Percentiles rank a stretch among this genome's conserved stretches.
Evolutionary conservation across 352 stramenopile species (phyloP).

Genomic region (Nothophytophthora sp.): DNA sequence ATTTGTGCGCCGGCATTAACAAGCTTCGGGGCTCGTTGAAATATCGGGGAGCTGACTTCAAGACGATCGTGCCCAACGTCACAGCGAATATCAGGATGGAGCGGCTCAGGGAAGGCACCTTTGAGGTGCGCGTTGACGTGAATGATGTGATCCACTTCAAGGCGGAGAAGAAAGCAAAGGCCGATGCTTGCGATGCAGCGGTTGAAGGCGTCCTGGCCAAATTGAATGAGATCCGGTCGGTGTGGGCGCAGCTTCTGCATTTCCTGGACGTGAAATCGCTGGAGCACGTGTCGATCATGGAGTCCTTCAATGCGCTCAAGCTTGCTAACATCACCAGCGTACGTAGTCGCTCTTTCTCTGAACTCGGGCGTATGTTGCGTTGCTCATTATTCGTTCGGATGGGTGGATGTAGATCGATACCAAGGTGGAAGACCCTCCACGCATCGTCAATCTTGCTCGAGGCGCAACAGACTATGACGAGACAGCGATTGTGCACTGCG

Average conservation of each 20-base stretch:
- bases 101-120: slow-evolving; percentile 51
- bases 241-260: slow-evolving; percentile 70
- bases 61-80: slow-evolving; percentile 62
- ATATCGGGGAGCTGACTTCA: slow-evolving; percentile 51
- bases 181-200: slow-evolving; percentile 64
- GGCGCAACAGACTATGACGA: slow-evolving; percentile 7
- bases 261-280: slow-evolving; percentile 76
- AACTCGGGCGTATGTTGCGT: slow-evolving; percentile 1
- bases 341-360: slow-evolving; percentile 19
- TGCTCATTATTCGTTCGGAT: slow-evolving; percentile 1
- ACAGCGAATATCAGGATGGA: slow-evolving; percentile 70
- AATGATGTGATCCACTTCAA: slow-evolving; percentile 66
- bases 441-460: slow-evolving; percentile 11
- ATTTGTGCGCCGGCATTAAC: slow-evolving; percentile 62
- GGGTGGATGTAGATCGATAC: slow-evolving; percentile 38
- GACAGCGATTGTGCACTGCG: slow-evolving; percentile 25
- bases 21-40: slow-evolving; percentile 58
- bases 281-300: slow-evolving; percentile 37
- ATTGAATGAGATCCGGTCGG: slow-evolving; percentile 47
- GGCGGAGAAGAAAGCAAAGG: slow-evolving; percentile 38
- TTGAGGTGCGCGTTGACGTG: slow-evolving; percentile 61
- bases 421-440: slow-evolving; percentile 30
- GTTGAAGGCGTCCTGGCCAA: slow-evolving; percentile 59
- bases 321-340: slow-evolving; percentile 69
- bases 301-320: slow-evolving; percentile 64